Conservation (phyloP, 345 rosid species). For the Nephelium lappaceum region DNA sequence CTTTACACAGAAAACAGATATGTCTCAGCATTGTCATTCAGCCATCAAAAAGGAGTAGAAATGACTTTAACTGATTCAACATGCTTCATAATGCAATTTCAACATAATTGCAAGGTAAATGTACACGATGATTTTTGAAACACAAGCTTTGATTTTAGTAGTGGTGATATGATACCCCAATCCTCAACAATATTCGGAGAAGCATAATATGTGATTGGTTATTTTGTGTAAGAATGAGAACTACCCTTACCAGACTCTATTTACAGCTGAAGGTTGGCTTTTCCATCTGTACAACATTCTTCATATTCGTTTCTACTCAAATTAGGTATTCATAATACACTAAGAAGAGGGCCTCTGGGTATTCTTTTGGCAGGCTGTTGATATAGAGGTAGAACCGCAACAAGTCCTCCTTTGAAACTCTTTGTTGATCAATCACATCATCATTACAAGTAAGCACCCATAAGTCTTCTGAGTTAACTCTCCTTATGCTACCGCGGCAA, state of each 20-base stretch:
- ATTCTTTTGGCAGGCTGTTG: slow-evolving; percentile 79
- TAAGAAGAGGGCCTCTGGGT: slow-evolving; percentile 78
- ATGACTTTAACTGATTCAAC: background rate
- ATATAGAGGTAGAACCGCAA: slow-evolving; percentile 75
- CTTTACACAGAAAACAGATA: too few relatives aligned
- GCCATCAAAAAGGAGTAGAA: too few relatives aligned
- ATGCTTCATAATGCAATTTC: background rate
- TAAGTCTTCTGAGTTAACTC: slow-evolving; percentile 92
- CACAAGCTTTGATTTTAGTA: slow-evolving; percentile 9
- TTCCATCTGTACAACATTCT: slow-evolving; percentile 57
- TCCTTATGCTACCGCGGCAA: slow-evolving; percentile 90
- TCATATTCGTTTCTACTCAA: slow-evolving; percentile 35
- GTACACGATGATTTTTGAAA: background rate
- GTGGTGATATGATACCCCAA: slow-evolving; percentile 8
- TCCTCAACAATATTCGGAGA: slow-evolving; percentile 10
- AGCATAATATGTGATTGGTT: slow-evolving; percentile 22
- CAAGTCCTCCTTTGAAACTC: slow-evolving; percentile 69
- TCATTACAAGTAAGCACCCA: slow-evolving; percentile 91
- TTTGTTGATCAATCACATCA: slow-evolving; percentile 80
- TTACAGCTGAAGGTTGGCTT: slow-evolving; percentile 54
- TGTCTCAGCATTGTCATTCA: too few relatives aligned
- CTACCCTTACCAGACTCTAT: slow-evolving; percentile 49
- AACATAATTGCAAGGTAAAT: slow-evolving; percentile 5
- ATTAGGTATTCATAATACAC: slow-evolving; percentile 84
- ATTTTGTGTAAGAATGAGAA: slow-evolving; percentile 26